These are phyloP conservation scores for Leucocoprinus sp. DNA, from an alignment of 768 basidiomycete species.

Conservation along the genomic window DNA sequence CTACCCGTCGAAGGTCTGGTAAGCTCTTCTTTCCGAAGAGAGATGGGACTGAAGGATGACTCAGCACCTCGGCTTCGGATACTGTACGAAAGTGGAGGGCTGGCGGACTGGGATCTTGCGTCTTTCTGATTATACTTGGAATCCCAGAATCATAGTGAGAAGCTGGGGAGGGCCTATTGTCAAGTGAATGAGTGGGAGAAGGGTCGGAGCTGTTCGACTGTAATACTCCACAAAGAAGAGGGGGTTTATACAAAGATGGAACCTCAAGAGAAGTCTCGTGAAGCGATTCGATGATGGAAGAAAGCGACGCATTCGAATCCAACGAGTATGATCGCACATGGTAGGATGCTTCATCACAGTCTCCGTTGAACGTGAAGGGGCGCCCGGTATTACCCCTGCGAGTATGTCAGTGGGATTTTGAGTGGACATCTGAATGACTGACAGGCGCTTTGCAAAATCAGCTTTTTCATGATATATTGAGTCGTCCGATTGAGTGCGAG, in stretches of 20 bases:
- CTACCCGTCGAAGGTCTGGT: constrained; percentile 57
- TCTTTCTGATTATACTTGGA: constrained; percentile 5
- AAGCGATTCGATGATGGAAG: constrained; percentile 35
- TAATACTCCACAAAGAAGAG: constrained; percentile 39
- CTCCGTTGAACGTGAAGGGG: constrained; percentile 27
- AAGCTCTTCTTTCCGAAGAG: constrained; percentile 65
- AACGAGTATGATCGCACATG: constrained; percentile 56
- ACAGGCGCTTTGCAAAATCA: constrained; percentile 36
- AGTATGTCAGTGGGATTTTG: not conserved
- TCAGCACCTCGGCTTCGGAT: constrained; percentile 18
- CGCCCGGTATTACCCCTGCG: constrained; percentile 32
- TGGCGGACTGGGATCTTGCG: constrained; percentile 14
- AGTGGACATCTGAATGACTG: constrained; percentile 11
- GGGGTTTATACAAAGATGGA: constrained; percentile 27
- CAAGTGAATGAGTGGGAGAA: constrained; percentile 44
- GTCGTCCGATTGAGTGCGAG: constrained; percentile 36
- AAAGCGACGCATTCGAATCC: constrained; percentile 48
- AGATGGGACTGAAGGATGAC: not conserved
- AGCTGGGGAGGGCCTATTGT: constrained; percentile 21
- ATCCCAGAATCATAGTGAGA: constrained; percentile 9
- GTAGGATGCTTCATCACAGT: constrained; percentile 30
- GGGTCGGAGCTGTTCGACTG: constrained; percentile 30
- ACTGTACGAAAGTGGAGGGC: constrained; percentile 47
- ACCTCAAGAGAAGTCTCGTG: constrained; percentile 16
- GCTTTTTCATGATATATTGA: constrained; percentile 38